These are phyloP conservation scores for Centrapalus pauciflorus DNA, from an alignment of 129 eudicot species.

Conservation along the genomic window DNA sequence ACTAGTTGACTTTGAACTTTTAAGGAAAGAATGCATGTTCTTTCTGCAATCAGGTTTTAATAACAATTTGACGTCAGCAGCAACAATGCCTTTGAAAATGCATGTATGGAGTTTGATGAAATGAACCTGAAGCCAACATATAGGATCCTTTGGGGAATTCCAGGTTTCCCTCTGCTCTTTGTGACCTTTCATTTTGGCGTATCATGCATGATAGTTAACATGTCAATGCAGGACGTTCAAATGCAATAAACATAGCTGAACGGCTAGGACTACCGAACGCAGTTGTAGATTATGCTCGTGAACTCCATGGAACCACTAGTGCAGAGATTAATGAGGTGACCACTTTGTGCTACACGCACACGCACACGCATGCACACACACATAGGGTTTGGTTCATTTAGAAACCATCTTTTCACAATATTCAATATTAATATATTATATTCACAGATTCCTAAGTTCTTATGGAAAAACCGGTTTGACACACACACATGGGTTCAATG, in stretches of 20 bases:
- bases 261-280: slow-evolving; percentile 65
- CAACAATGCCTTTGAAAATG: slow-evolving; percentile 86
- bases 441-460: too few relatives aligned
- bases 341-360: slow-evolving; percentile 13
- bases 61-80: slow-evolving; percentile 38
- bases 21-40: not conserved
- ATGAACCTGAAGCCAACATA: slow-evolving; percentile 92
- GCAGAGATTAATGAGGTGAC: slow-evolving; percentile 94
- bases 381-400: too few relatives aligned
- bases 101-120: slow-evolving; percentile 99
- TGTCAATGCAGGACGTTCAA: slow-evolving; percentile 75
- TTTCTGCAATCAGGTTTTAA: slow-evolving; percentile 11
- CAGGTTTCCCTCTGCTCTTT: slow-evolving; percentile 53
- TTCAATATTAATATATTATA: too few relatives aligned
- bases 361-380: too few relatives aligned
- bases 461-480: too few relatives aligned
- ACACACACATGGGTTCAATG: too few relatives aligned
- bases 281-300: slow-evolving; percentile 66
- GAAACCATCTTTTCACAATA: too few relatives aligned
- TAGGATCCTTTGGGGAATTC: slow-evolving; percentile 95
- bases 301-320: slow-evolving; percentile 90
- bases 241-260: slow-evolving; percentile 91
- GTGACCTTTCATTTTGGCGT: slow-evolving; percentile 14
- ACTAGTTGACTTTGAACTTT: slow-evolving; percentile 11
- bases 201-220: slow-evolving; percentile 3